Base-by-base conservation (phyloP, 192 early-diverging fungal species). In the Podila clonocystis region DNA sequence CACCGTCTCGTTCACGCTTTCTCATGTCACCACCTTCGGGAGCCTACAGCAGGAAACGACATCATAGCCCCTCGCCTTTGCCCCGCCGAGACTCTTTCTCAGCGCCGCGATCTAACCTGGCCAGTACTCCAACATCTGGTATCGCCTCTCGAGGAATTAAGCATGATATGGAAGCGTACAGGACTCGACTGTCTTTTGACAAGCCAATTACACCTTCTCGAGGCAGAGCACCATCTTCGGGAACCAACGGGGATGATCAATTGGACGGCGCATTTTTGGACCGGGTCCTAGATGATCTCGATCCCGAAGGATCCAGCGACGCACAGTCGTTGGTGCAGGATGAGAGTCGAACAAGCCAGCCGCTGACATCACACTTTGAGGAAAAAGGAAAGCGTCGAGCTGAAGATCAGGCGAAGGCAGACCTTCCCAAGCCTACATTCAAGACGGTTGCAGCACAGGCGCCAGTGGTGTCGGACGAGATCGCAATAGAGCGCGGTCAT, bases 1-100 rank as follows among this genome's bases (percentile, higher is more conserved):
- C 77, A 13, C 77, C 77, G n/a, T 24, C 65, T 0, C 77, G 70
- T n/a, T 59, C 77, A 57, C 58, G 71, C 11, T 55, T 49, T 28
- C 36, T 72, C 66, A 80, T 68, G 70, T 80, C 77, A 4, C 77
- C 77, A 9, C 49, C 77, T 15, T 80, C 77, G 34, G 70, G 70
- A 9, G 38, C 70, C 11, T 68, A 60, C 1, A 59, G 65, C 15
- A 72, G 65, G 50, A 80, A 80, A 58, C 64, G 77, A 49, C 77
- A 80, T 24, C 77, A 80, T 31, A 80, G 77, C 15, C 77, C 77
- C 1, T 80, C 77, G n/a, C 77, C 77, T 9, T 31, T 80, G 52
- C 58, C 77, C 17, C 62, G 62, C 29, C 29, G 30, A 38, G 29
- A 48, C 11, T 61, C 70, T 9, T n/a, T 33, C 9, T 64, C 73